Percentiles rank a stretch among this genome's conserved stretches.
Evolutionary conservation across 176 grass and related monocot species (phyloP).

Genomic region (Hordeum marinum): DNA sequence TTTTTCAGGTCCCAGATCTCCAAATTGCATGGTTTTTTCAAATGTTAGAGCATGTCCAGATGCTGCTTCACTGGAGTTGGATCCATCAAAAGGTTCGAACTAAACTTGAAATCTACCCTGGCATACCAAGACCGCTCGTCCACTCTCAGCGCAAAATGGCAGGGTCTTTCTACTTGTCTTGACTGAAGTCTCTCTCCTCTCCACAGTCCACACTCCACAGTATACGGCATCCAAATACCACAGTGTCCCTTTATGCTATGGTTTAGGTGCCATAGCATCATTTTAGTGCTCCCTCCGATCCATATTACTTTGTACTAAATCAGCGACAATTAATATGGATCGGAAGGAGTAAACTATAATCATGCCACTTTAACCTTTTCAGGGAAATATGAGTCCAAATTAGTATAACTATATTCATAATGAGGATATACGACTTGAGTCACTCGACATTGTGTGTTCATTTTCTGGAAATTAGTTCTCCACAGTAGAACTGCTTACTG

Average conservation of each 20-base stretch:
- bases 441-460: neutral
- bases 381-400: neutral
- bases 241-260: neutral
- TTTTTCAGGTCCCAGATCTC: neutral
- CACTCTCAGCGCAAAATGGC: neutral
- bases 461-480: neutral
- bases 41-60: neutral
- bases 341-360: neutral
- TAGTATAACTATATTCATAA: neutral
- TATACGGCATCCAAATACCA: neutral
- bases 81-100: neutral
- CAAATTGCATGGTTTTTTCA: neutral
- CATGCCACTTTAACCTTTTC: neutral
- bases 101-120: slow-evolving; percentile 21
- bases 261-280: neutral
- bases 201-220: neutral
- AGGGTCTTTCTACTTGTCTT: neutral
- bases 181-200: neutral
- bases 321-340: too few relatives aligned
- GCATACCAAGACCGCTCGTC: neutral
- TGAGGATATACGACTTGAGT: neutral
- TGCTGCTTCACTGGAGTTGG: neutral
- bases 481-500: neutral
- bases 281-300: too few relatives aligned
- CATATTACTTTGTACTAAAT: too few relatives aligned